These are phyloP conservation scores for Umbelopsis sp. DNA, from an alignment of 192 early-diverging fungal species.

Conservation along the genomic window DNA sequence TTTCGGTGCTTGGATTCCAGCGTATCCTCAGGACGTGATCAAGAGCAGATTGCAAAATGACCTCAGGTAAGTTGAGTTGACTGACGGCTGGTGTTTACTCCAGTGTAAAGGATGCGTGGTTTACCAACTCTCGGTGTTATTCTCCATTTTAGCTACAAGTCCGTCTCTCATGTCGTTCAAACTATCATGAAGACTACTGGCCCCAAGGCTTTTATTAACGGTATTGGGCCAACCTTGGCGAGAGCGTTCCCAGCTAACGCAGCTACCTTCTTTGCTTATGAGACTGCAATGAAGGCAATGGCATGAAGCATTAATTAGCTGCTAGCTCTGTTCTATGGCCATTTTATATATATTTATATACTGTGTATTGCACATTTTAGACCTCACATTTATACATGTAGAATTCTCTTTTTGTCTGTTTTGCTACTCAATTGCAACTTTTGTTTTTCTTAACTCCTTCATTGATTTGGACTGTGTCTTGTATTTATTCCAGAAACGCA, in stretches of 20 bases:
- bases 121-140: too few relatives aligned
- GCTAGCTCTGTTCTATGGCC: too few relatives aligned
- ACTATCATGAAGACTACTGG: slow-evolving; percentile 55
- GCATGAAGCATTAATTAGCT: not conserved
- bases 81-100: too few relatives aligned
- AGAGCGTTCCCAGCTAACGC: slow-evolving; percentile 85
- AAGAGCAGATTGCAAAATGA: slow-evolving; percentile 79
- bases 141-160: slow-evolving; percentile 26
- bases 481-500: too few relatives aligned
- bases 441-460: too few relatives aligned
- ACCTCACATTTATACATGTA: too few relatives aligned
- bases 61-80: slow-evolving; percentile 34
- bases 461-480: too few relatives aligned
- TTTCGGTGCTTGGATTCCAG: slow-evolving; percentile 87
- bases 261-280: slow-evolving; percentile 78
- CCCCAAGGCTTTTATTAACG: slow-evolving; percentile 74
- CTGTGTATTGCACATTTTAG: too few relatives aligned
- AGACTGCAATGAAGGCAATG: slow-evolving; percentile 58
- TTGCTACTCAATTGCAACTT: too few relatives aligned
- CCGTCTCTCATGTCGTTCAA: slow-evolving; percentile 33
- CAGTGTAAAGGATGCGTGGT: too few relatives aligned
- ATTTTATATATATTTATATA: too few relatives aligned
- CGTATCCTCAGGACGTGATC: slow-evolving; percentile 83
- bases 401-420: too few relatives aligned
- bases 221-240: slow-evolving; percentile 81